A percentile compares a stretch with the other conserved stretches of the same genome.
These are phyloP conservation scores for Parathielavia appendiculata DNA, from an alignment of 495 filamentous ascomycete genomes.

Conservation along the genomic window DNA sequence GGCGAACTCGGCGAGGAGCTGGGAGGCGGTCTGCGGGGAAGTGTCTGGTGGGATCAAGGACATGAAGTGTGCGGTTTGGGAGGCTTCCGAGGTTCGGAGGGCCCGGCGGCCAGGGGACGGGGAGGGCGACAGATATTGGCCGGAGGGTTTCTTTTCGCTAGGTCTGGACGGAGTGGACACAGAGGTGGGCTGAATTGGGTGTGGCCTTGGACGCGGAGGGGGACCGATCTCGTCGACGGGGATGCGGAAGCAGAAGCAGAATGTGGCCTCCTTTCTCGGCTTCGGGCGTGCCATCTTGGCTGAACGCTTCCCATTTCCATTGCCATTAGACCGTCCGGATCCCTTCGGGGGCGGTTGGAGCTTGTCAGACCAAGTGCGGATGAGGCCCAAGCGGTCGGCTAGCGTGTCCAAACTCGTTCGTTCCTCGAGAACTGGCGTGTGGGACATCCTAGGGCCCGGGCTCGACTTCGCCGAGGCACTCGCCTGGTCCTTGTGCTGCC, in stretches of 20 bases:
- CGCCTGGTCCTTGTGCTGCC: constrained; percentile 91
- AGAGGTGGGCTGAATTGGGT: constrained; percentile 34
- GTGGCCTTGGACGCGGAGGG: constrained; percentile 36
- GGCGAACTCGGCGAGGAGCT: constrained; percentile 66
- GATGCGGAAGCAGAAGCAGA: constrained; percentile 44
- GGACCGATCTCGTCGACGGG: constrained; percentile 34
- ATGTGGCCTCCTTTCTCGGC: constrained; percentile 29
- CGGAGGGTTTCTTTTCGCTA: constrained; percentile 27
- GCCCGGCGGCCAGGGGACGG: constrained; percentile 34
- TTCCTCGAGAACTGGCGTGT: constrained; percentile 44
- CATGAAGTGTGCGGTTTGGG: constrained; percentile 52
- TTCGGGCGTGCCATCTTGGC: constrained; percentile 30
- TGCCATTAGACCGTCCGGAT: constrained; percentile 12
- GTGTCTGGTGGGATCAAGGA: constrained; percentile 62
- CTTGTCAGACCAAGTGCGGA: constrained; percentile 35
- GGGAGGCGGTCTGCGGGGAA: constrained; percentile 59
- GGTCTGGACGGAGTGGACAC: constrained; percentile 25
- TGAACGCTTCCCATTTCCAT: constrained; percentile 19
- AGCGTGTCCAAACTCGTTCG: constrained; percentile 78
- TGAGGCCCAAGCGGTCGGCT: constrained; percentile 69
- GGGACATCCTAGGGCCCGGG: constrained; percentile 33
- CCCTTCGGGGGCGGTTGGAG: constrained; percentile 13
- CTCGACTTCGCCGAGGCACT: constrained; percentile 39
- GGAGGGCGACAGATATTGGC: constrained; percentile 21
- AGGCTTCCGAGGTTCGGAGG: constrained; percentile 32